Base-by-base conservation (phyloP, 2,329 filamentous ascomycete species). In the Neonectria ditissima region DNA sequence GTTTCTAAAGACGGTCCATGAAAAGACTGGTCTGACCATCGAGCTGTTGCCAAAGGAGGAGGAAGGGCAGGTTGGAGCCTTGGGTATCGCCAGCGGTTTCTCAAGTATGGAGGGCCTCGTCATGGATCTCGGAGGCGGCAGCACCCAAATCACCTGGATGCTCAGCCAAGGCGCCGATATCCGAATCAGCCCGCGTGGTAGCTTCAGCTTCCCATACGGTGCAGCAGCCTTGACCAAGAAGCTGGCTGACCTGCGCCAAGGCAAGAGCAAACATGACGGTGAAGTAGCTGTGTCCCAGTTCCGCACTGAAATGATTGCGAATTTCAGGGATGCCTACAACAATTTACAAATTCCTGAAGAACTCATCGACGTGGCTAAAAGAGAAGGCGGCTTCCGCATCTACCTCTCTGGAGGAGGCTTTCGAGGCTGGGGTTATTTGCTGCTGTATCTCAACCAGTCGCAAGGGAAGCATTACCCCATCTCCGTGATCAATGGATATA, bases 321-420 rank as follows among this genome's bases (percentile, higher is more conserved):
- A 84, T 48, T 84, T 91, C 53, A 78, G 77, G 22, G 76, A 80
- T 7, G 88, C 88, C 0, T 86, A 87, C 44, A 68, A 74, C 10
- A 76, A 80, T 28, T 79, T 92, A 5, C 78, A 83, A 6, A 78
- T 91, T 1, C 89, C 89, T 0, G 69, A 80, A 2, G 80, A 83
- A 18, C 75, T 91, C 41, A 66, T 82, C 1, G 74, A 83, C 14
- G 74, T 75, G 50, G 82, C 83, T 1, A 75, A 80, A 24, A 70
- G 74, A 11, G 71, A 81, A 1, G 84, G 83, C 0, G 83, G 84
- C 1, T 84, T 88, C 63, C 84, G 84, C 4, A 80, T 92, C 1
- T 92, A 91, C 67, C 83, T 92, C 6, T 91, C 88, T 16, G 90
- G 90, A 22, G 90, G 90, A 16, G 90, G 90, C 0, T 92, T 92